A percentile compares a stretch with the other conserved stretches of the same genome.
Conservation (phyloP, 202 grass and related monocot species). For the Panicum hallii region DNA sequence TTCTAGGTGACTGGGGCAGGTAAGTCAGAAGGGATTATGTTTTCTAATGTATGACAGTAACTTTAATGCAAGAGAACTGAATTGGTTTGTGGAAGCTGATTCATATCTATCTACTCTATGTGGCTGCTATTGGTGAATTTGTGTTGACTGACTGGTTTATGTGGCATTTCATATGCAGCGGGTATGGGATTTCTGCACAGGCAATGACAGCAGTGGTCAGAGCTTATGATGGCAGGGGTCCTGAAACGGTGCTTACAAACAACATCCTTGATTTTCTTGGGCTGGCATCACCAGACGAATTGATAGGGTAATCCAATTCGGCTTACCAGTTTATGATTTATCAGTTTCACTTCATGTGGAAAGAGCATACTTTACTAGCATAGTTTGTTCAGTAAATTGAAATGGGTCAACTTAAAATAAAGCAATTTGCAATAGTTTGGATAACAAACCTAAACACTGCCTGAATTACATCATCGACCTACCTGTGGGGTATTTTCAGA, state of each 20-base stretch:
- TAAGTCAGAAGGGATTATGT: constrained; percentile 18
- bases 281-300: constrained; percentile 69
- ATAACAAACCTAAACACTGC: background rate
- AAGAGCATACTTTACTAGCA: background rate
- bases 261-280: constrained; percentile 64
- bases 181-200: constrained; percentile 83
- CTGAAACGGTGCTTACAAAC: constrained; percentile 68
- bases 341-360: background rate
- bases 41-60: background rate
- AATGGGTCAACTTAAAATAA: background rate
- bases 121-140: constrained; percentile 13
- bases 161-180: constrained; percentile 55
- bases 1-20: constrained; percentile 90
- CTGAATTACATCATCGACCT: background rate
- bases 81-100: background rate
- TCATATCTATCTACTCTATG: background rate
- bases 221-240: constrained; percentile 74
- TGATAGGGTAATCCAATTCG: constrained; percentile 64
- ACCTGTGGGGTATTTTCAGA: background rate
- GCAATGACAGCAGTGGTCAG: constrained; percentile 77
- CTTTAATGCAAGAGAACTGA: background rate
- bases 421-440: background rate
- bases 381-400: constrained; percentile 1
- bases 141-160: background rate
- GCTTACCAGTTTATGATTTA: background rate